Conservation (phyloP, 345 rosid species). For the Hibiscus syriacus region DNA sequence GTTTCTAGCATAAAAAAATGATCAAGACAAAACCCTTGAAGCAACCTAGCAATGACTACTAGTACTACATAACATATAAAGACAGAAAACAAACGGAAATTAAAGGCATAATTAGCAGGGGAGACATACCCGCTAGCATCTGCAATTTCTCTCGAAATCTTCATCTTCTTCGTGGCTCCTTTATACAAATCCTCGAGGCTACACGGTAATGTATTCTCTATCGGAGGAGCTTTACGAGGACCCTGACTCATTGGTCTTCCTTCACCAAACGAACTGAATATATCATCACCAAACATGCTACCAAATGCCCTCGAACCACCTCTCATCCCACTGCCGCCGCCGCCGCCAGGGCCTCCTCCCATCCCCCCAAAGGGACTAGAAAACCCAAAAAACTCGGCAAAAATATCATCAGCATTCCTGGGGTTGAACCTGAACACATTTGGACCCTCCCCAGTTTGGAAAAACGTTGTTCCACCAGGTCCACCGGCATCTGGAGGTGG, state of each 20-base stretch:
- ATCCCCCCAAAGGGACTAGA: constrained; percentile 46
- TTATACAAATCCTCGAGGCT: constrained; percentile 68
- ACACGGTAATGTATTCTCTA: constrained; percentile 52
- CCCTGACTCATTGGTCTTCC: constrained; percentile 33
- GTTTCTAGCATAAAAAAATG: no score
- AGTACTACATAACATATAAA: neutral
- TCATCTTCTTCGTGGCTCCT: no score
- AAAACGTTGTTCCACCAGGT: constrained; percentile 49
- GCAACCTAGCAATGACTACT: neutral
- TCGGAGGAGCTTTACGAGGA: constrained; percentile 47
- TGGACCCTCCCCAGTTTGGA: no score
- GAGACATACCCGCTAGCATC: constrained; percentile 51
- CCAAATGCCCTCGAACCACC: no score
- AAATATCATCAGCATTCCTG: no score
- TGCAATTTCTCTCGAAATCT: no score
- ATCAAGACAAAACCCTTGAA: no score
- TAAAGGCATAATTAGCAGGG: neutral
- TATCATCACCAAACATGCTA: no score
- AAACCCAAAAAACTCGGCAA: no score
- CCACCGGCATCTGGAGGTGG: constrained; percentile 66
- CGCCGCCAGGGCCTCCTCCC: constrained; percentile 16
- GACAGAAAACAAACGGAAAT: neutral
- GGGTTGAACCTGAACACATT: no score
- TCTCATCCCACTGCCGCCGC: constrained; percentile 31
- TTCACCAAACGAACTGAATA: no score